Conservation (phyloP, 2,329 filamentous ascomycete genomes). For the Phyllosticta citrichinensis region DNA sequence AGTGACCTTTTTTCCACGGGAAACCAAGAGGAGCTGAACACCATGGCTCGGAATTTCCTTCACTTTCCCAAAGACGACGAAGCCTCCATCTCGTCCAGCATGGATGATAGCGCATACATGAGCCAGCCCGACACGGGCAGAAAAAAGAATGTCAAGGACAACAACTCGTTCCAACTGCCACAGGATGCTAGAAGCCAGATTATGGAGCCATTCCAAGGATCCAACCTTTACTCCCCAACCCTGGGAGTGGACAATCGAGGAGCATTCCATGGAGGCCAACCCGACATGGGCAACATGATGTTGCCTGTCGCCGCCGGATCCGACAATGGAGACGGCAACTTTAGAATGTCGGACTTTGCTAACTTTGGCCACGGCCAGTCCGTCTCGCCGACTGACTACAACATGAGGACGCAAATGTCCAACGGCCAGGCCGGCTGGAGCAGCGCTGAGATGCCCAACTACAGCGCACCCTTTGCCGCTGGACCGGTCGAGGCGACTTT, state of each 20-base stretch:
- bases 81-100: slow-evolving; percentile 28
- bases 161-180: slow-evolving; percentile 11
- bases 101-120: slow-evolving; percentile 32
- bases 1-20: slow-evolving; percentile 24
- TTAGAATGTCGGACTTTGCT: slow-evolving; percentile 22
- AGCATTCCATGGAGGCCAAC: slow-evolving; percentile 20
- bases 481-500: slow-evolving; percentile 6
- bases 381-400: slow-evolving; percentile 15
- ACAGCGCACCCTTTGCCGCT: slow-evolving; percentile 16
- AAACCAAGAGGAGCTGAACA: slow-evolving; percentile 21
- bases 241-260: slow-evolving; percentile 27
- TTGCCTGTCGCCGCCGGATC: slow-evolving; percentile 21
- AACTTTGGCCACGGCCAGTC: slow-evolving; percentile 29
- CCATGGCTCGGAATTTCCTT: slow-evolving; percentile 21
- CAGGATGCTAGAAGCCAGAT: slow-evolving; percentile 23
- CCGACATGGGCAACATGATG: slow-evolving; percentile 26
- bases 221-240: slow-evolving; percentile 26
- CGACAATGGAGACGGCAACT: slow-evolving; percentile 22
- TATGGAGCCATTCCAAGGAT: slow-evolving; percentile 22
- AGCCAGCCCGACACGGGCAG: slow-evolving; percentile 29
- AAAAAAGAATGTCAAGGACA: slow-evolving; percentile 15
- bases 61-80: slow-evolving; percentile 28
- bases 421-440: slow-evolving; percentile 16
- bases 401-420: slow-evolving; percentile 1
- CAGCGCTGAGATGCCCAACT: slow-evolving; percentile 17